These are phyloP conservation scores for Ilex asprella DNA, from an alignment of 257 asterid species.

Conservation along the genomic window DNA sequence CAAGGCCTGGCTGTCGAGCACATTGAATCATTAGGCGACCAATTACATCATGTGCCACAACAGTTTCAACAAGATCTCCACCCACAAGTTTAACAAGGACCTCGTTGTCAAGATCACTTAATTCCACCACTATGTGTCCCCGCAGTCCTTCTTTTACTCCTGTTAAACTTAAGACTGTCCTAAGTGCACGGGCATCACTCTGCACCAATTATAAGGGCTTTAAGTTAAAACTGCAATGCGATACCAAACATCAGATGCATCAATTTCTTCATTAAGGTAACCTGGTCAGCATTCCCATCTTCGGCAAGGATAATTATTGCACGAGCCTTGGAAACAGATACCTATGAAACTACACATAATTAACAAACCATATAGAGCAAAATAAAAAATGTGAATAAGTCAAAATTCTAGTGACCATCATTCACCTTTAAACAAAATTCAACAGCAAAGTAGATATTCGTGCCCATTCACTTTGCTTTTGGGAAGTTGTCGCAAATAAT, in stretches of 20 bases:
- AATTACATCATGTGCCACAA: slow-evolving; percentile 90
- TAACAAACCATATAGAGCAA: slow-evolving; percentile 21
- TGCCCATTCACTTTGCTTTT: no score
- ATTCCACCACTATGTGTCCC: slow-evolving; percentile 86
- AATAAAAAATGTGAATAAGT: background rate
- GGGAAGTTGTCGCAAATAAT: no score
- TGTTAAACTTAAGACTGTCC: slow-evolving; percentile 86
- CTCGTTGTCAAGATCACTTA: slow-evolving; percentile 88
- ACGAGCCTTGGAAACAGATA: slow-evolving; percentile 91
- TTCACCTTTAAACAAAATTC: no score
- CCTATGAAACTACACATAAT: slow-evolving; percentile 39
- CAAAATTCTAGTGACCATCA: slow-evolving; percentile 2
- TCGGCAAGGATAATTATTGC: slow-evolving; percentile 90
- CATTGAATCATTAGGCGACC: slow-evolving; percentile 94
- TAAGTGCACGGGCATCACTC: slow-evolving; percentile 95
- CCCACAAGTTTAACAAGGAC: slow-evolving; percentile 90
- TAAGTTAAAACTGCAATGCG: background rate
- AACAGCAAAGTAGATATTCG: no score
- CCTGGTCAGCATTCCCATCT: slow-evolving; percentile 93
- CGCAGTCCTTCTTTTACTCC: slow-evolving; percentile 84
- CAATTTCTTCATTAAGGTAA: slow-evolving; percentile 25
- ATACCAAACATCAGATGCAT: slow-evolving; percentile 14
- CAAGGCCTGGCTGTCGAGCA: slow-evolving; percentile 96
- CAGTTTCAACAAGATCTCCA: slow-evolving; percentile 88
- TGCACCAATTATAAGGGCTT: slow-evolving; percentile 27